These are phyloP conservation scores for Globisporangium recalcitrans DNA, from an alignment of 352 stramenopile species.

Conservation along the genomic window DNA sequence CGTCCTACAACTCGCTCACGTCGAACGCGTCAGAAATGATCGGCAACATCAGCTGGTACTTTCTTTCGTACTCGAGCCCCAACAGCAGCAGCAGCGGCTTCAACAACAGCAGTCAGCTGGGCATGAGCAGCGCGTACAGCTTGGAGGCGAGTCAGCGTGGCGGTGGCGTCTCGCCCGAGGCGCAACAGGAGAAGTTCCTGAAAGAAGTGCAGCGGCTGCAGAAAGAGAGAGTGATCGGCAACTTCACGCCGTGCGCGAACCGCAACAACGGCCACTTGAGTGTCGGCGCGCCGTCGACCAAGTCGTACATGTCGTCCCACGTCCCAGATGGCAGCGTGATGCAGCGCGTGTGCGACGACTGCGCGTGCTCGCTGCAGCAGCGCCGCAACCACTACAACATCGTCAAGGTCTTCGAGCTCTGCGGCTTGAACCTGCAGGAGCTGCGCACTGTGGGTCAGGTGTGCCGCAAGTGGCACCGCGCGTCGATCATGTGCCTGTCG, in stretches of 20 bases:
- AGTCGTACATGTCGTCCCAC: slow-evolving; percentile 34
- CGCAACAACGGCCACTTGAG: slow-evolving; percentile 19
- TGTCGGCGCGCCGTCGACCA: slow-evolving; percentile 22
- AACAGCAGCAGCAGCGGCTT: slow-evolving; percentile 3
- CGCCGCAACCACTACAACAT: slow-evolving; percentile 84
- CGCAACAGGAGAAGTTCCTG: slow-evolving; percentile 60
- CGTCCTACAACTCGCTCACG: slow-evolving; percentile 55
- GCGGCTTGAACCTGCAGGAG: slow-evolving; percentile 72
- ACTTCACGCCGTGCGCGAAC: slow-evolving; percentile 62
- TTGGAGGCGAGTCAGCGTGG: slow-evolving; percentile 26
- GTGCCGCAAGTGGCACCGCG: slow-evolving; percentile 82
- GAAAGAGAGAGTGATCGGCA: slow-evolving; percentile 52
- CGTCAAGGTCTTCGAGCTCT: slow-evolving; percentile 81
- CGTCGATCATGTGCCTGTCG: slow-evolving; percentile 85
- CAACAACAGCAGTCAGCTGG: slow-evolving; percentile 1
- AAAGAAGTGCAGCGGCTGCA: slow-evolving; percentile 70
- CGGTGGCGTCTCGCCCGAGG: slow-evolving; percentile 24
- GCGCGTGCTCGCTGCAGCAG: slow-evolving; percentile 70
- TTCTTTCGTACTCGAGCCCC: slow-evolving; percentile 56
- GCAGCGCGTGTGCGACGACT: slow-evolving; percentile 82
- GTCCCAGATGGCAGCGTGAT: slow-evolving; percentile 66
- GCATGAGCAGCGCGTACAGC: slow-evolving; percentile 16
- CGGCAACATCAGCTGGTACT: slow-evolving; percentile 80
- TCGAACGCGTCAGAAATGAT: slow-evolving; percentile 75
- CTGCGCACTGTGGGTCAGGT: slow-evolving; percentile 71